These are phyloP conservation scores for Pichia sp. DNA, from an alignment of 1,139 yeast species.

Conservation along the genomic window DNA sequence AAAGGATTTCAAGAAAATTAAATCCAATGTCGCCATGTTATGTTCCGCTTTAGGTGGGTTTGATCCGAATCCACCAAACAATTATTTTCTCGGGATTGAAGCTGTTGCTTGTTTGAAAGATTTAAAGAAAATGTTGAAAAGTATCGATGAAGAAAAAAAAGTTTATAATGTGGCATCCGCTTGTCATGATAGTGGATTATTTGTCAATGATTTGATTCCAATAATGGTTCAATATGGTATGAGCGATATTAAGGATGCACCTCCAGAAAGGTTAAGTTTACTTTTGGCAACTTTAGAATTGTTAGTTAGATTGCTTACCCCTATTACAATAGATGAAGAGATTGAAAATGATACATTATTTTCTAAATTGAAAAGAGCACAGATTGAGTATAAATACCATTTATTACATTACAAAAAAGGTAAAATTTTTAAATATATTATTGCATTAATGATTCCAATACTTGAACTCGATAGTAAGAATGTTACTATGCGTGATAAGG, in stretches of 20 bases:
- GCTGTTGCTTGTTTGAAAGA: slow-evolving; percentile 87
- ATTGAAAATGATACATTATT: slow-evolving; percentile 45
- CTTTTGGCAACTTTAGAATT: slow-evolving; percentile 72
- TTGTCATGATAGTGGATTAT: slow-evolving; percentile 73
- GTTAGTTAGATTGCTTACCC: slow-evolving; percentile 84
- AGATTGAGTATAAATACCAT: slow-evolving; percentile 63
- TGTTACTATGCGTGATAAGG: slow-evolving; percentile 66
- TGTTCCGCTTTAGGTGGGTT: slow-evolving; percentile 81
- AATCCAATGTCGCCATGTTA: slow-evolving; percentile 64
- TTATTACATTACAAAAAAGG: slow-evolving; percentile 57
- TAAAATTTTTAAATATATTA: slow-evolving; percentile 58
- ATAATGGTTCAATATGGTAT: slow-evolving; percentile 49
- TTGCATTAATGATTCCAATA: slow-evolving; percentile 64
- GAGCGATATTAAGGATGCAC: slow-evolving; percentile 39
- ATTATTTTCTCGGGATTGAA: slow-evolving; percentile 83
- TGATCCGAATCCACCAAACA: slow-evolving; percentile 45
- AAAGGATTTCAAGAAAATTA: slow-evolving; percentile 38
- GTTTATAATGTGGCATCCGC: slow-evolving; percentile 83
- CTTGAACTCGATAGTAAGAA: slow-evolving; percentile 49
- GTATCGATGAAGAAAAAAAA: slow-evolving; percentile 68
- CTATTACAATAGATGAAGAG: slow-evolving; percentile 48
- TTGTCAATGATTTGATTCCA: slow-evolving; percentile 64
- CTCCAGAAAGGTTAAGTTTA: slow-evolving; percentile 27
- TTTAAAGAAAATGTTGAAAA: slow-evolving; percentile 76
- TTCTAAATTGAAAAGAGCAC: slow-evolving; percentile 59